Conservation (phyloP, 2,329 filamentous ascomycete species). For the Cladophialophora yegresii region DNA sequence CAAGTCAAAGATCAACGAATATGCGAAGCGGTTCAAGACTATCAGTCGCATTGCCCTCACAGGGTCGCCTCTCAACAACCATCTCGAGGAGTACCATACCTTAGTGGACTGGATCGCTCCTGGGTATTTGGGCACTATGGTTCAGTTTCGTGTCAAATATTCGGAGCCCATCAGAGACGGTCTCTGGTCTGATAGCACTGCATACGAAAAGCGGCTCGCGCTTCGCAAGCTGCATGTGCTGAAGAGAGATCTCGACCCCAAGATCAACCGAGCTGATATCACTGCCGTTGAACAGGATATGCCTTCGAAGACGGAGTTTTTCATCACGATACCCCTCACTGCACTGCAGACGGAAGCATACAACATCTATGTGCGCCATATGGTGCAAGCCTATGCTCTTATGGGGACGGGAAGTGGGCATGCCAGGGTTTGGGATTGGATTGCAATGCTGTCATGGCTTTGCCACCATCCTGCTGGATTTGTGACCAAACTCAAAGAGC, state of each 20-base stretch:
- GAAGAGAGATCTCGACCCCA: constrained; percentile 71
- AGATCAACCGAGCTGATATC: constrained; percentile 75
- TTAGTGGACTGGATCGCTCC: constrained; percentile 88
- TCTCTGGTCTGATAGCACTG: constrained; percentile 65
- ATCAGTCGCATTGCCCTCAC: constrained; percentile 78
- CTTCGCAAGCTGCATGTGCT: constrained; percentile 70
- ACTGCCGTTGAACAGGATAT: constrained; percentile 66
- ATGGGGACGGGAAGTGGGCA: constrained; percentile 31
- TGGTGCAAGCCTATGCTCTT: constrained; percentile 44
- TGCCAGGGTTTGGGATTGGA: constrained; percentile 57
- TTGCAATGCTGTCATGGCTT: constrained; percentile 56
- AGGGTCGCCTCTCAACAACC: constrained; percentile 82
- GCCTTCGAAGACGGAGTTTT: constrained; percentile 76
- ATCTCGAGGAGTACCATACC: constrained; percentile 78
- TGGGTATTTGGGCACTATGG: constrained; percentile 68
- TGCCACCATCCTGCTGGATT: constrained; percentile 62
- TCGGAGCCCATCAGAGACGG: constrained; percentile 72
- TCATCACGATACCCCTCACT: constrained; percentile 72
- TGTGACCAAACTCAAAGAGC: constrained; percentile 51
- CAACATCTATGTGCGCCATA: constrained; percentile 51
- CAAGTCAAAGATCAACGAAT: constrained; percentile 53
- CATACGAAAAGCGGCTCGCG: constrained; percentile 58
- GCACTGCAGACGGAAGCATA: constrained; percentile 67
- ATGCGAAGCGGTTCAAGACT: constrained; percentile 64
- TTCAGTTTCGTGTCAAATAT: constrained; percentile 71